Percentiles rank a stretch among this genome's conserved stretches.
Conservation (phyloP, 2,329 filamentous ascomycete genomes). For the Diplodia scrobiculata region DNA sequence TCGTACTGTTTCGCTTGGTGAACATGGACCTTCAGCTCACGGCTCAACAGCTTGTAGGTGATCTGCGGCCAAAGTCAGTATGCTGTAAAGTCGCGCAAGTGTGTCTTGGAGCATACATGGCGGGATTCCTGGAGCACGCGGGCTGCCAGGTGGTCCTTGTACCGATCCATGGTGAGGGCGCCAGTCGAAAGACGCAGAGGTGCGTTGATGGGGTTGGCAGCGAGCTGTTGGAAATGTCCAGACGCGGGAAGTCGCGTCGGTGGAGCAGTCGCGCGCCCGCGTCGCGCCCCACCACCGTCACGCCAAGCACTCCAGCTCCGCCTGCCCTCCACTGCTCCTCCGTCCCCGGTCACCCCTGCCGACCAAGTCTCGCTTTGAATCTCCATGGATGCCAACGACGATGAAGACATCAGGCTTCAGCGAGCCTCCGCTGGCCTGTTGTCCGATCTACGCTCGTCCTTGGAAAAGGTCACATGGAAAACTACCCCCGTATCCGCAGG, state of each 20-base stretch:
- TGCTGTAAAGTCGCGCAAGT: background rate
- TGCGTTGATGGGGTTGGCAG: background rate
- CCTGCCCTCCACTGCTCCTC: background rate
- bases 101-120: slow-evolving; percentile 58
- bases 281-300: slow-evolving; percentile 26
- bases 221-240: slow-evolving; percentile 11
- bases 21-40: slow-evolving; percentile 79
- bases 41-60: slow-evolving; percentile 82
- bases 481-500: slow-evolving; percentile 32
- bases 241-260: slow-evolving; percentile 20
- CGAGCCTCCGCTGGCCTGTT: slow-evolving; percentile 46
- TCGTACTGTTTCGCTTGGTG: slow-evolving; percentile 83
- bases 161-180: slow-evolving; percentile 53
- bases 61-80: slow-evolving; percentile 57
- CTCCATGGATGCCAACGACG: slow-evolving; percentile 45
- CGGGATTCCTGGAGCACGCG: slow-evolving; percentile 75
- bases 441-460: slow-evolving; percentile 38
- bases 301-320: slow-evolving; percentile 2
- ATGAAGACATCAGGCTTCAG: slow-evolving; percentile 51
- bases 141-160: slow-evolving; percentile 72
- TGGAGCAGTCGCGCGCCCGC: slow-evolving; percentile 16
- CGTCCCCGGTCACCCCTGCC: background rate
- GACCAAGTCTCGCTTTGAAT: background rate
- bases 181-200: background rate
- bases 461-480: slow-evolving; percentile 46